Evolutionary conservation across 2,329 filamentous ascomycete species (phyloP).

Genomic region (Fusarium sp.): DNA sequence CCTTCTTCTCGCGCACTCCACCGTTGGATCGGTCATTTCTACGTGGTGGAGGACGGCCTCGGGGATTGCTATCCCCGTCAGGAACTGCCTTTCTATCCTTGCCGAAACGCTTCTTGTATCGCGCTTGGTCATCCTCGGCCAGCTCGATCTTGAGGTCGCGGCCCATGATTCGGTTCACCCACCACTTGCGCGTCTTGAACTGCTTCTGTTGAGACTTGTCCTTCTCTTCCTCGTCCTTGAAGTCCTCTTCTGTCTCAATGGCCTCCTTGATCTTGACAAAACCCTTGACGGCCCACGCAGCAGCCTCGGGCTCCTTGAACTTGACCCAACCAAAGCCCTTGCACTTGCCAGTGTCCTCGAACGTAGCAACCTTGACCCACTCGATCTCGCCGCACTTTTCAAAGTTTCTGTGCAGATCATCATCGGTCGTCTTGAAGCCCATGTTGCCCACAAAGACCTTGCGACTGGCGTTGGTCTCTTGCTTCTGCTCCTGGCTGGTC

Average conservation of each 20-base stretch:
- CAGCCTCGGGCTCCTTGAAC: slow-evolving; percentile 82
- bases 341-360: slow-evolving; percentile 97
- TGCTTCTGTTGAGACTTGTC: slow-evolving; percentile 59
- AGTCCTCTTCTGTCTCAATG: slow-evolving; percentile 71
- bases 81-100: slow-evolving; percentile 65
- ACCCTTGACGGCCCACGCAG: slow-evolving; percentile 77
- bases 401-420: slow-evolving; percentile 84
- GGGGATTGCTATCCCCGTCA: slow-evolving; percentile 43
- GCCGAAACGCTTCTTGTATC: slow-evolving; percentile 95
- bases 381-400: slow-evolving; percentile 84
- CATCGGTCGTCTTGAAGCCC: slow-evolving; percentile 82
- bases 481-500: slow-evolving; percentile 52
- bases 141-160: slow-evolving; percentile 89
- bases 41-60: slow-evolving; percentile 54
- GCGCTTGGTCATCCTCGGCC: slow-evolving; percentile 87
- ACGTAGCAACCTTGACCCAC: slow-evolving; percentile 90
- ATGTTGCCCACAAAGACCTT: slow-evolving; percentile 95
- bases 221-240: slow-evolving; percentile 59
- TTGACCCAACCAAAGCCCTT: slow-evolving; percentile 97
- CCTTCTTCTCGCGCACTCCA: slow-evolving; percentile 48
- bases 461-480: slow-evolving; percentile 72
- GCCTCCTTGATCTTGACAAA: slow-evolving; percentile 79
- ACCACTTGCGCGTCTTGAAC: slow-evolving; percentile 77
- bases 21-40: slow-evolving; percentile 37
- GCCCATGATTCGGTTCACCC: slow-evolving; percentile 86